Base-by-base conservation (phyloP, 2,329 filamentous ascomycete genomes). In the Teratosphaeria nubilosa region DNA sequence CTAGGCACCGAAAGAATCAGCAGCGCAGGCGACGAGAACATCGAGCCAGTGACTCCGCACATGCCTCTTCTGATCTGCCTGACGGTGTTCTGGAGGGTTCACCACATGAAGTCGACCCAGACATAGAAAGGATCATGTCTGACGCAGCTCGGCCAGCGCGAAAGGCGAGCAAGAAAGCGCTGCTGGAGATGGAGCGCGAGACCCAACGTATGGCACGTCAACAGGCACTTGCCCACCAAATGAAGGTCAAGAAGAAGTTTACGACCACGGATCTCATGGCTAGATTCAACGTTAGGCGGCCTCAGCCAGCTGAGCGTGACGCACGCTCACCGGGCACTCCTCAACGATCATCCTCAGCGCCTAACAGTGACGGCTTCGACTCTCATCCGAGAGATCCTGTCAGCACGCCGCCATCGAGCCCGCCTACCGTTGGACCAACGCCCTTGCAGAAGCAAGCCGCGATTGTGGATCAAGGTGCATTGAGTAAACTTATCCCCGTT, bases 151-250 rank as follows among this genome's bases (percentile, higher is more conserved):
- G 86, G 3, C 86, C 90, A 5, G 81, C 83, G 10, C 83, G 94
- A 13, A 95, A 94, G 70, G 91, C 94, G 0, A 92, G 91, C 76
- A 97, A 92, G 76, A 96, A 91, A 74, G 94, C 94, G 0, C 72
- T 96, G 50, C 90, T 96, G 70, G 92, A 97, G 65, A 96, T 99
- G 87, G 87, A 88, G 66, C 84, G 90, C 59, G 94, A 99, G 74
- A 96, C 92, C 1, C 94, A 99, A 75, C 85, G 94, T 31, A 83
- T 99, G 76, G 86, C 84, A 64, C 83, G 94, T 64, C 95, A 88
- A 69, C 88, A 96, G 83, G 92, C 97, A 72, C 81, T 99, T 54
- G 84, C 88, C 1, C 91, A 97, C 72, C 86, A 96, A 70, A 88
- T 90, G 25, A 90, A 86, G 75, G 77, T 90, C 1, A 91, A 88